These are phyloP conservation scores for Ulota crispa DNA, from an alignment of 225 moss, liverwort and hornwort genomes.

Conservation along the genomic window DNA sequence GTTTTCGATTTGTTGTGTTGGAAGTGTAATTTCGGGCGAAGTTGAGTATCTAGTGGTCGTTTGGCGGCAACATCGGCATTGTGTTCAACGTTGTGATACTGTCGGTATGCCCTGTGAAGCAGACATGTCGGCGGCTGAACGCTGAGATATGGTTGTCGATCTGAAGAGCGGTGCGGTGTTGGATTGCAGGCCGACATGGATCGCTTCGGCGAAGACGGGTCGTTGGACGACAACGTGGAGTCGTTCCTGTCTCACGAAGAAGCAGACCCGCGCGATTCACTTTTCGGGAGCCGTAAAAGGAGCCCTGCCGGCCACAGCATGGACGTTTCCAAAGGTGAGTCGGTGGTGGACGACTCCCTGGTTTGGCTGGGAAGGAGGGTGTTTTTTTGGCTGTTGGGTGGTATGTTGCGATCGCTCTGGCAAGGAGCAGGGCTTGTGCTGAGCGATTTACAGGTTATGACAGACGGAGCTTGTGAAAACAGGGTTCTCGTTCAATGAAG, in stretches of 20 bases:
- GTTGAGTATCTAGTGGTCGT: not conserved
- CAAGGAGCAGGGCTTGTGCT: not conserved
- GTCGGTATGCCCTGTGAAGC: not conserved
- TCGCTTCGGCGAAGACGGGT: conserved; percentile 90
- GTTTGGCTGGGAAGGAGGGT: not conserved
- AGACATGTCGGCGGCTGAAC: not conserved
- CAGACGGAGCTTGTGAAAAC: conserved; percentile 23
- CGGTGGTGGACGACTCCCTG: conserved; percentile 1
- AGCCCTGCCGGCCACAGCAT: conserved; percentile 99
- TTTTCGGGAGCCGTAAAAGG: conserved; percentile 92
- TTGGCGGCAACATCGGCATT: conserved; percentile 16
- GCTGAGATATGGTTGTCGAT: not conserved
- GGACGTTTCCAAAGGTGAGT: conserved; percentile 95
- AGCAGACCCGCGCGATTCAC: conserved; percentile 91
- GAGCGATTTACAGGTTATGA: conserved; percentile 8
- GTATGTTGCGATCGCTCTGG: not conserved
- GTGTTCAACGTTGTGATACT: conserved; percentile 1
- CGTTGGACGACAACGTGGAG: conserved; percentile 94
- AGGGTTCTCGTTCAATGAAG: conserved; percentile 98
- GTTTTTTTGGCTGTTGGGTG: not conserved
- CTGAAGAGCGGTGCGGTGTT: conserved; percentile 25
- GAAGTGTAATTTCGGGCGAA: not conserved
- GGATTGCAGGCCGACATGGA: conserved; percentile 85
- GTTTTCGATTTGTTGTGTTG: not conserved
- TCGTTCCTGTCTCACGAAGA: conserved; percentile 98